These are phyloP conservation scores for Odontarrhena argentea DNA, from an alignment of 345 rosid species.

Conservation along the genomic window DNA sequence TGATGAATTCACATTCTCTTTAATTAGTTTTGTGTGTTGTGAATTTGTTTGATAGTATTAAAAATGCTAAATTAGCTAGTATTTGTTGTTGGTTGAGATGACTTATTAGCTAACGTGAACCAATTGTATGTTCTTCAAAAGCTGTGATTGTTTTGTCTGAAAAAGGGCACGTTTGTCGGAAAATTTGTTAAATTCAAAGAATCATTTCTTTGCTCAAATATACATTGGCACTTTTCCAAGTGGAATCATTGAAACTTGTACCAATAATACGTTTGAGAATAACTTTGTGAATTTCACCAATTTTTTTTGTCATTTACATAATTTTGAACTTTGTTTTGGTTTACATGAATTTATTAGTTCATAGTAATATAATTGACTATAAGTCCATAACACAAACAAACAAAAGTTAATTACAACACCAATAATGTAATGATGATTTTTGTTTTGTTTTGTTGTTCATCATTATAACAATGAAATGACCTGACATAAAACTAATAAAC, in stretches of 20 bases:
- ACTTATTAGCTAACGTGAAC: slow-evolving; percentile 32
- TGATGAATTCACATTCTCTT: slow-evolving; percentile 26
- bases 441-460: background rate
- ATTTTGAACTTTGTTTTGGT: too few species aligned
- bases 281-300: slow-evolving; percentile 14
- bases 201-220: background rate
- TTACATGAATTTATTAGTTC: too few species aligned
- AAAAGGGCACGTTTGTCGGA: slow-evolving; percentile 42
- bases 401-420: background rate
- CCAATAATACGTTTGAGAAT: background rate
- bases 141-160: slow-evolving; percentile 45
- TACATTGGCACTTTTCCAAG: slow-evolving; percentile 14
- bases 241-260: background rate
- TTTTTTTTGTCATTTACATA: background rate
- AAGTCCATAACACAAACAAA: background rate
- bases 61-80: slow-evolving; percentile 25
- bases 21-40: background rate
- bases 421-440: too few species aligned
- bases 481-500: too few species aligned
- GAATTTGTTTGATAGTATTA: background rate
- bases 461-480: too few species aligned
- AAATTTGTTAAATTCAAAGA: slow-evolving; percentile 16
- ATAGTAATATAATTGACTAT: too few species aligned
- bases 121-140: slow-evolving; percentile 33
- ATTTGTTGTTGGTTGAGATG: slow-evolving; percentile 35